A percentile compares a stretch with the other conserved stretches of the same genome.
phyloP scores from a whole-genome alignment of 73 alveolate species.

The Effrenium voratum region DNA sequence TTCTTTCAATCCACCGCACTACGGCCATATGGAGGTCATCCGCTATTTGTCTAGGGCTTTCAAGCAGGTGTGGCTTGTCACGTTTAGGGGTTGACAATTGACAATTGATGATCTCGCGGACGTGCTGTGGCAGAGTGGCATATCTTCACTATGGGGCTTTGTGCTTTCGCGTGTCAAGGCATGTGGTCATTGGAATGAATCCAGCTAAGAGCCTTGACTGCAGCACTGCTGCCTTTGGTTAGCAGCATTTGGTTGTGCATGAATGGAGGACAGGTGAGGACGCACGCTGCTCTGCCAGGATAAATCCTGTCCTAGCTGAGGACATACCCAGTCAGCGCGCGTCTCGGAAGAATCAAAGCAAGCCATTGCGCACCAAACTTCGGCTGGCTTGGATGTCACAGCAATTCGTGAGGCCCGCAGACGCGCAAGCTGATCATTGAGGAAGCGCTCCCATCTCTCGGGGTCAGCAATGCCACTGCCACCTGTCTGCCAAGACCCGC shows the following conservation, averaged over 20 bases:
- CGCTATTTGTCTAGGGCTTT: constrained; percentile 29
- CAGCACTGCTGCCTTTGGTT: too few relatives aligned
- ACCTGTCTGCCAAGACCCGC: neutral
- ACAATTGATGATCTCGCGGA: neutral
- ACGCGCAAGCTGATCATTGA: constrained; percentile 47
- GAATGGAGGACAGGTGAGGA: too few relatives aligned
- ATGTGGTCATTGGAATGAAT: constrained; percentile 55
- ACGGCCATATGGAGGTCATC: constrained; percentile 53
- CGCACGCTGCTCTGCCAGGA: neutral
- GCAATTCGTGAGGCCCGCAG: constrained; percentile 74
- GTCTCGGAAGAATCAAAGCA: neutral
- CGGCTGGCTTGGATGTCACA: too few relatives aligned
- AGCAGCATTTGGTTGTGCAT: too few relatives aligned
- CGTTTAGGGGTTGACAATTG: neutral
- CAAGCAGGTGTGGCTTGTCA: constrained; percentile 25
- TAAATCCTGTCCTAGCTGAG: neutral
- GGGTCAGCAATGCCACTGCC: constrained; percentile 34
- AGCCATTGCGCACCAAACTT: too few relatives aligned
- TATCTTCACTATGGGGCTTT: neutral
- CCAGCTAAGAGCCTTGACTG: neutral
- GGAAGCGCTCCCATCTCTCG: constrained; percentile 39
- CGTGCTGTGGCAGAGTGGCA: neutral
- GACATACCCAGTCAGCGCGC: constrained; percentile 39
- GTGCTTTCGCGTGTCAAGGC: constrained; percentile 1
- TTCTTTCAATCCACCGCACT: constrained; percentile 63